Base-by-base conservation (phyloP, 2,329 filamentous ascomycete species). In the Scedosporium dehoogii region DNA sequence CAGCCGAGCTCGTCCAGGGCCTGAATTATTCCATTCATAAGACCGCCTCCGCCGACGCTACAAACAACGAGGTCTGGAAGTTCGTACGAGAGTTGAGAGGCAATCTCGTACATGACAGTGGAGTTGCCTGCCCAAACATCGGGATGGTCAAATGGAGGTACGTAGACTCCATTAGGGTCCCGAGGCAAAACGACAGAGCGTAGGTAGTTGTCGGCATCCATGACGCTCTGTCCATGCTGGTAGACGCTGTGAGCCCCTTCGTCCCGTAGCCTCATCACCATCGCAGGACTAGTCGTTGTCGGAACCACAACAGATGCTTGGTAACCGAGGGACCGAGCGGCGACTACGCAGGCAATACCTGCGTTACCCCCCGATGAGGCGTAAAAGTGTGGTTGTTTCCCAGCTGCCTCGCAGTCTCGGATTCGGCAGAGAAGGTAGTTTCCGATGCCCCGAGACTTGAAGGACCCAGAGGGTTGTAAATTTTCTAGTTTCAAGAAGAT, bases 401-500 rank as follows among this genome's bases (percentile, higher is more conserved):
- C 58, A 5, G 58, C 63, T 77, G 75, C 70, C 41, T 44, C 41
- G 10, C 41, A 59, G 21, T 59, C 58, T 14, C 12, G 25, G 21
- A 59, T 72, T 71, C 72, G 67, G 76, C 76, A 58, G 83, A 78
- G 70, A 21, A 91, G 86, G 71, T 89, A 81, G 73, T 89, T 84
- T 59, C 90, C 89, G 65, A 93, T 84, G 33, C 88, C 90, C 67
- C 85, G 82, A 57, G 89, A 92, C 74, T 96, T 94, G 84, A 96
- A 96, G 46, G 89, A 92, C 66, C 89, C 89, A 23, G 88, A 89
- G 4, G 91, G 91, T 70, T 96, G 91, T 62, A 92, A 83, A 71
- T 89, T 90, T 69, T 96, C 91, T 65, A 94, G 84, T 74, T 96
- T 96, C 69, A 96, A 85, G 73, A 89, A 90, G 73, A 96, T 85